Conservation (phyloP, 495 filamentous ascomycete genomes). For the Daldinia loculata region DNA sequence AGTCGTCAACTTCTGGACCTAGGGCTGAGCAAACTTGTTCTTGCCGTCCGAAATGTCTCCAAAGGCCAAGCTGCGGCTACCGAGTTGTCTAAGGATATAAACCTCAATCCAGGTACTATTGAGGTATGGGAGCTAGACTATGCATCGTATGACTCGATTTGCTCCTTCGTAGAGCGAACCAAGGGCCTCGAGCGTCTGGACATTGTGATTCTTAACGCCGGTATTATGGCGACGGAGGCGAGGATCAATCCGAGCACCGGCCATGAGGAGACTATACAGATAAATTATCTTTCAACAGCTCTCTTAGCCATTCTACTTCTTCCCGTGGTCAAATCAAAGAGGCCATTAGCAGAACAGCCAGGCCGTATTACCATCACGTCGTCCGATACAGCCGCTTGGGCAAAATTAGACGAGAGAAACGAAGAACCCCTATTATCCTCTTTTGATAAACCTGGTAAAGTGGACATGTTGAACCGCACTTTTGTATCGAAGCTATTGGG, state of each 20-base stretch:
- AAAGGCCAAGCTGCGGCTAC: conserved; percentile 54
- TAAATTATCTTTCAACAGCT: conserved; percentile 53
- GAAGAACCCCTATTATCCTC: conserved; percentile 44
- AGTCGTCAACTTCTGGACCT: conserved; percentile 54
- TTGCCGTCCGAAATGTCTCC: conserved; percentile 55
- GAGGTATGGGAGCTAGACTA: conserved; percentile 62
- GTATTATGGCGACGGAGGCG: conserved; percentile 35
- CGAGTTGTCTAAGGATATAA: neutral
- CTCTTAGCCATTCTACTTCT: conserved; percentile 53
- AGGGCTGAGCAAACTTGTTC: conserved; percentile 50
- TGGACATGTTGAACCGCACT: conserved; percentile 35
- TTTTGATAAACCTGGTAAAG: conserved; percentile 45
- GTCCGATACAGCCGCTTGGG: conserved; percentile 41
- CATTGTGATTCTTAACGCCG: conserved; percentile 58
- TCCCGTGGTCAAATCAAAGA: conserved; percentile 47
- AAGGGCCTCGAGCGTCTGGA: conserved; percentile 50
- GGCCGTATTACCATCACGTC: conserved; percentile 49
- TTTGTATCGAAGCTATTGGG: conserved; percentile 51
- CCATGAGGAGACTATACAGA: conserved; percentile 51
- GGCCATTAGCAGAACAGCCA: conserved; percentile 26
- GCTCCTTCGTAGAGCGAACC: conserved; percentile 49
- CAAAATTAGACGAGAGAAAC: conserved; percentile 47
- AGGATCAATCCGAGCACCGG: conserved; percentile 28
- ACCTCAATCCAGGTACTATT: conserved; percentile 19
- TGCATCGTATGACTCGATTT: conserved; percentile 49